A percentile compares a stretch with the other conserved stretches of the same genome.
Conservation (phyloP, 495 filamentous ascomycete genomes). For the Gamarada debralockiae region DNA sequence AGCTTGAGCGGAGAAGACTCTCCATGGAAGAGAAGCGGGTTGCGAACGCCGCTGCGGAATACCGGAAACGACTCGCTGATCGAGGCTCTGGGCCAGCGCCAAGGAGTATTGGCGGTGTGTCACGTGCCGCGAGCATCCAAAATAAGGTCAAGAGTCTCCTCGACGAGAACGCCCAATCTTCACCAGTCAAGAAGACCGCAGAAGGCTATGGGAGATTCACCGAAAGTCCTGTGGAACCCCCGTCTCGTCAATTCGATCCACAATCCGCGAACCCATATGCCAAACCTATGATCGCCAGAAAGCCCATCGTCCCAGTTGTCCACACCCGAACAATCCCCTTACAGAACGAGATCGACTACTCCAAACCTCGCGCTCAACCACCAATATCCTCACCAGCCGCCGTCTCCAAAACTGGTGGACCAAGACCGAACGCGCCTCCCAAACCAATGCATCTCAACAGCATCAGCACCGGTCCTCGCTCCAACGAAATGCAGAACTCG, state of each 20-base stretch:
- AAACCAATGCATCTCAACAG: constrained; percentile 51
- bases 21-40: constrained; percentile 92
- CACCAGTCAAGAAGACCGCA: constrained; percentile 64
- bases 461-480: constrained; percentile 32
- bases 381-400: constrained; percentile 5
- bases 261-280: constrained; percentile 17
- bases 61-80: constrained; percentile 71
- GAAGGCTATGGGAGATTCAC: constrained; percentile 87
- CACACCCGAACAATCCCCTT: constrained; percentile 11
- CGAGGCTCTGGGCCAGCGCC: constrained; percentile 38
- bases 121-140: constrained; percentile 77
- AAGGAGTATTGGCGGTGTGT: constrained; percentile 52
- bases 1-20: constrained; percentile 80
- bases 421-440: constrained; percentile 37
- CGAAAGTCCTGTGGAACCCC: constrained; percentile 35
- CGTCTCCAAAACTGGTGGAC: constrained; percentile 19
- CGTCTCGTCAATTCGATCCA: constrained; percentile 13
- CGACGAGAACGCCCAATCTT: constrained; percentile 66
- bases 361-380: constrained; percentile 13
- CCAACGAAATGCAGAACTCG: not conserved
- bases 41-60: constrained; percentile 86
- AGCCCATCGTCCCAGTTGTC: constrained; percentile 27
- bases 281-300: constrained; percentile 28
- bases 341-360: constrained; percentile 16
- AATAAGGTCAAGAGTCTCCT: constrained; percentile 83